These are phyloP conservation scores for Wickerhamomyces xylosicus DNA, from an alignment of 805 yeast genomes.

Conservation along the genomic window DNA sequence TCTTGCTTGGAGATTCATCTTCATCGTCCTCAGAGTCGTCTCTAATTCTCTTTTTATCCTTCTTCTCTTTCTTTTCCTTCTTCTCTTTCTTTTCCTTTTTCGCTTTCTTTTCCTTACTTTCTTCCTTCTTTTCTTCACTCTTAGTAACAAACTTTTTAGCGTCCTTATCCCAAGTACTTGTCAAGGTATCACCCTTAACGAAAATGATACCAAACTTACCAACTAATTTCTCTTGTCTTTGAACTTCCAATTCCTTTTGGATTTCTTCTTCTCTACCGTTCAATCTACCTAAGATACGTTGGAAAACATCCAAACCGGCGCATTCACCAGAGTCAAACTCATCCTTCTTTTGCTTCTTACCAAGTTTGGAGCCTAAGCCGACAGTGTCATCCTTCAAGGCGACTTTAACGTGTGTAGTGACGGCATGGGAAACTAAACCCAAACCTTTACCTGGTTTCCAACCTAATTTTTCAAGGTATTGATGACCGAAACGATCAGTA, in stretches of 20 bases:
- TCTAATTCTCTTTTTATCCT: slow-evolving; percentile 1
- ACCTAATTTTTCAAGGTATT: slow-evolving; percentile 71
- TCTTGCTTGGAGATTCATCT: slow-evolving; percentile 13
- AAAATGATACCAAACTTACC: slow-evolving; percentile 87
- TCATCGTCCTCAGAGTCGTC: slow-evolving; percentile 15
- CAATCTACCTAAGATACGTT: slow-evolving; percentile 76
- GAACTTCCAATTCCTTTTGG: slow-evolving; percentile 53
- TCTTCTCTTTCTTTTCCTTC: slow-evolving; percentile 3
- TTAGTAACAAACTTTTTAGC: slow-evolving; percentile 24
- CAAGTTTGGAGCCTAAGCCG: slow-evolving; percentile 84
- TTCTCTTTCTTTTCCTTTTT: slow-evolving; percentile 11
- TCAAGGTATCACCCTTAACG: slow-evolving; percentile 73
- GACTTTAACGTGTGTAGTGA: slow-evolving; percentile 77
- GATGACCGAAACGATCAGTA: slow-evolving; percentile 75
- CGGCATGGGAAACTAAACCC: slow-evolving; percentile 59
- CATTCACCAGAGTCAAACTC: slow-evolving; percentile 75
- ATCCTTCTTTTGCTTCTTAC: slow-evolving; percentile 46
- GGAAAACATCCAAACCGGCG: slow-evolving; percentile 89
- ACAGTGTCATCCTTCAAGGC: slow-evolving; percentile 68
- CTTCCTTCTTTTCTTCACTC: slow-evolving; percentile 1
- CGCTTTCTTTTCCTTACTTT: not conserved
- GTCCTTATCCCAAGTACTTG: slow-evolving; percentile 74
- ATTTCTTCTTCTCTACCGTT: slow-evolving; percentile 76
- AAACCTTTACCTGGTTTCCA: slow-evolving; percentile 92
- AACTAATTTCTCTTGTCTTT: slow-evolving; percentile 58